Evolutionary conservation across 768 basidiomycete genomes (phyloP), one percentile per base, ranked within the genome.

Genomic region (Auriscalpium microsporum): DNA sequence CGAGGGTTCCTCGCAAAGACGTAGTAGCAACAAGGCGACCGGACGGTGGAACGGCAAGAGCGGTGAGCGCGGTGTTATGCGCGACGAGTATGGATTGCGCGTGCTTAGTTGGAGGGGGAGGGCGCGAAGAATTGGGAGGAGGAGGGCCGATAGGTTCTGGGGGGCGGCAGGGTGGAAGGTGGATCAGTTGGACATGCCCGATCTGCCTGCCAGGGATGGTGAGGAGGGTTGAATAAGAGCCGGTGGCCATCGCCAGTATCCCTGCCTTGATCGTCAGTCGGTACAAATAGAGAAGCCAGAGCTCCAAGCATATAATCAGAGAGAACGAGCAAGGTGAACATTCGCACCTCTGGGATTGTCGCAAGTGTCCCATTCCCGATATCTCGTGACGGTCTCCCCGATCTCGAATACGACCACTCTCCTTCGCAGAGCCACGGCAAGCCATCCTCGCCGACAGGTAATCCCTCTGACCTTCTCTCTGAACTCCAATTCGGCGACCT

Each of bases 401-500:
- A 94, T 69, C 67, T 86, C 76, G 64, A 90, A 95, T 33, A 86
- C 79, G 37, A 90, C 82, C 34, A 92, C 88, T 59, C 92, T 75
- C 50, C 89, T 74, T 42, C 87, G 81, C 48, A 93, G 74, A 34
- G 88, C 83, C 16, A 93, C 89, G 33, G 85, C 86, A 40, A 93
- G 80, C 89, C 88, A 90, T 14, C 87, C 88, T 35, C 90, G 77
- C 57, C 90, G 75, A 65, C 88, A 90, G 4, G 84, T 84, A 48
- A 93, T 69, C 0, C 90, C 90, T 55, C 87, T 77, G 1, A 92
- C 90, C 56, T 78, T 76, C 70, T 93, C 92, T 63, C 87, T 78
- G 65, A 95, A 94, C 71, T 94, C 91, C 56, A 94, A 78, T 68
- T 94, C 90, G 38, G 88, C 90, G 49, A 91, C 86, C 66, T 93